Evolutionary conservation across 208 protist species (phyloP).

Genomic region (Crithidia bombi): DNA sequence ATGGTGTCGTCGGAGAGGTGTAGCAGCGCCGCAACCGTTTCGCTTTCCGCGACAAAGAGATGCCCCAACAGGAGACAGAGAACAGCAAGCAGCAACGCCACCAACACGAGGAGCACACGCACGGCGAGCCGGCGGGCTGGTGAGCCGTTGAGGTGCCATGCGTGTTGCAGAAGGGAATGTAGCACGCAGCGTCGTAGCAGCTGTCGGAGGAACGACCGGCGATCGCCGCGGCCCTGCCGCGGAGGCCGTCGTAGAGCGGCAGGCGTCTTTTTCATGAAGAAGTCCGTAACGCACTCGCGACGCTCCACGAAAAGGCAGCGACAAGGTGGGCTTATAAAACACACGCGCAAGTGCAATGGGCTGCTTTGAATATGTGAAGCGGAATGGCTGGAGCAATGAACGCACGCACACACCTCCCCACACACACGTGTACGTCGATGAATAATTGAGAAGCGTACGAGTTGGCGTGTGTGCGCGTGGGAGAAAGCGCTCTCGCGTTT

Average conservation of each 20-base stretch:
- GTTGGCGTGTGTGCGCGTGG: too few species aligned
- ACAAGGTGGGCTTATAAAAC: too few species aligned
- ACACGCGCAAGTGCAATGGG: too few species aligned
- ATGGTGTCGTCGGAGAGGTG: not conserved
- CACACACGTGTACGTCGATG: too few species aligned
- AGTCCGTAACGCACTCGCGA: too few species aligned
- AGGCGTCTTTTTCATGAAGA: not conserved
- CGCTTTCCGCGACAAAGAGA: slow-evolving; percentile 2
- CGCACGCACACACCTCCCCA: too few species aligned
- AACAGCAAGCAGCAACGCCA: not conserved
- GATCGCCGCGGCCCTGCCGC: not conserved
- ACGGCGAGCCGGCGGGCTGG: slow-evolving; percentile 2
- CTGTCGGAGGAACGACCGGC: not conserved
- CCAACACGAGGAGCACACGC: not conserved
- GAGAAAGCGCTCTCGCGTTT: too few species aligned
- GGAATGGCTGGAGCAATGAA: too few species aligned
- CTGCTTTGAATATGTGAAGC: too few species aligned
- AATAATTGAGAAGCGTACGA: too few species aligned
- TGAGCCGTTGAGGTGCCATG: not conserved
- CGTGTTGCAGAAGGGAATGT: not conserved
- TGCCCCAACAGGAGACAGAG: slow-evolving; percentile 1
- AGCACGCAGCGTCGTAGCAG: slow-evolving; percentile 13
- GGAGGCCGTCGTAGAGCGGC: not conserved
- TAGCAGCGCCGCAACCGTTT: not conserved
- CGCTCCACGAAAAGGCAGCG: too few species aligned